Evolutionary conservation across 345 rosid species (phyloP), one percentile per base, ranked within the genome.

Genomic region (Linum usitatissimum): DNA sequence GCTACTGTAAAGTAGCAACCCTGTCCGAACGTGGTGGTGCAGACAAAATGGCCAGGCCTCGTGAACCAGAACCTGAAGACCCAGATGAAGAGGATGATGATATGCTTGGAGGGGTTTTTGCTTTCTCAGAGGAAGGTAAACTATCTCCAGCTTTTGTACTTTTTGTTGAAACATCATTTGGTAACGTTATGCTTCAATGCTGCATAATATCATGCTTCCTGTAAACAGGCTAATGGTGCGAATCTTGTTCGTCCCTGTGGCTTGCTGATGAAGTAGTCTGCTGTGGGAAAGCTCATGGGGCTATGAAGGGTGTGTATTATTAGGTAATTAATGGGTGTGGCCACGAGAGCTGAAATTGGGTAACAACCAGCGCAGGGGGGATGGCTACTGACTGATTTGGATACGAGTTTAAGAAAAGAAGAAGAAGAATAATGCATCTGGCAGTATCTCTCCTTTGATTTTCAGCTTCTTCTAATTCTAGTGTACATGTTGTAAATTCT

Each of bases 31-130:
- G 75, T 66, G 70, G 64, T 60, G 76, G 80, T 63, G 62, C 80
- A 63, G 21, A 59, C 20, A 83, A 81, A 74, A 78, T 66, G 57
- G 68, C 59, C 68, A 70, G 77, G 76, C 86, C 85, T 68, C 78
- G 78, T 69, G 94, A 76, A 57, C 67, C 74, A 63, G 94, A 76
- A 54, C 67, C 74, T 61, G 84, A 74, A 59, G 87, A 90, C 70
- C 64, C 82, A 4, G 92, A 84, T 72, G 93, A 85, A 70, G 85
- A 82, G 61, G 98, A 77, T 30, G 92, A 87, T 68, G 91, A 84
- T 70, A 82, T 88, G 84, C 82, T 90, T 49, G 99, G 97, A 71
- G 94, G 88, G 71, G 83, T 90, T 77, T 94, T 90, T 64, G 81
- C 85, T 76, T 94, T 94, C 82, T 94, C 89, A 3, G 95, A 94